Conservation (phyloP, 2,329 filamentous ascomycete species). For the Alternaria longipes region DNA sequence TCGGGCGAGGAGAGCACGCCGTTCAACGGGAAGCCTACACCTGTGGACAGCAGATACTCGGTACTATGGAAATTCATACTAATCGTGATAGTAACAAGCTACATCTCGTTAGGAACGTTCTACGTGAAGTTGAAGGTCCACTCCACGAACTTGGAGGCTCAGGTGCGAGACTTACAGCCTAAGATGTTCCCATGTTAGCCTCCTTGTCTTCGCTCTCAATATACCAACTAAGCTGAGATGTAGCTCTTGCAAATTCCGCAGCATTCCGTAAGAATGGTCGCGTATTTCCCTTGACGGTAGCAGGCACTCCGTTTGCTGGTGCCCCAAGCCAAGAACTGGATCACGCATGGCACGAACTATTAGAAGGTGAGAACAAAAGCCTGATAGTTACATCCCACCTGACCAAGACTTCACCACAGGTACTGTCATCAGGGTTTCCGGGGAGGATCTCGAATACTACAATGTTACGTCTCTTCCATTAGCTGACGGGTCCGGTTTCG, state of each 20-base stretch:
- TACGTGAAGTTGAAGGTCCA: too few relatives aligned
- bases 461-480: neutral
- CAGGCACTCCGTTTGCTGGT: neutral
- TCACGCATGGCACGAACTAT: slow-evolving; percentile 1
- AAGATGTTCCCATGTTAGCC: too few relatives aligned
- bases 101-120: too few relatives aligned
- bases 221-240: too few relatives aligned
- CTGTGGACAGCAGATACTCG: too few relatives aligned
- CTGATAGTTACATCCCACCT: neutral
- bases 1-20: too few relatives aligned
- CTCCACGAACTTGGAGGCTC: too few relatives aligned
- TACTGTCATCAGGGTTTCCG: neutral
- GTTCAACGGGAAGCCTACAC: too few relatives aligned
- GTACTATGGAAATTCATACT: too few relatives aligned
- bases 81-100: too few relatives aligned
- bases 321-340: neutral
- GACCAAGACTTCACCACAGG: neutral
- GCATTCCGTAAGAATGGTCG: neutral
- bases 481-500: slow-evolving; percentile 1
- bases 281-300: neutral
- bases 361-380: neutral
- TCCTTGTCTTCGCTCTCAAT: too few relatives aligned
- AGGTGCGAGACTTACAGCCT: too few relatives aligned
- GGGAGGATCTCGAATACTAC: neutral
- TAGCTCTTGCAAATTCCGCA: neutral